Conservation (phyloP, 768 basidiomycete genomes). For the Sarcomyxa edulis region DNA sequence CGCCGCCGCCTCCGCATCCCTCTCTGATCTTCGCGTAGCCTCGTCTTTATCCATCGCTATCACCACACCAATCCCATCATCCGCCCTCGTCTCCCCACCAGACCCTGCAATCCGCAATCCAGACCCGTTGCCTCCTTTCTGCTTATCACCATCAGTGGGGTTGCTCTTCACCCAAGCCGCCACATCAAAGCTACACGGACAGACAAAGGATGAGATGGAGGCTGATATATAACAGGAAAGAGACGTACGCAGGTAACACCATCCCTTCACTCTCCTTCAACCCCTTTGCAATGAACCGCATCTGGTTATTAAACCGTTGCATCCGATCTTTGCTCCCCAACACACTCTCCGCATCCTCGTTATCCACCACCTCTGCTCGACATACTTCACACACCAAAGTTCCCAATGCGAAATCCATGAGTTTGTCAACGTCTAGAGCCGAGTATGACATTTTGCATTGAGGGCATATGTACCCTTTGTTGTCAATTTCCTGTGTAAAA, state of each 20-base stretch:
- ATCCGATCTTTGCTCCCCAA: slow-evolving; percentile 88
- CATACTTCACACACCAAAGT: slow-evolving; percentile 86
- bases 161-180: slow-evolving; percentile 76
- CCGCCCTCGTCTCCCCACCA: slow-evolving; percentile 46
- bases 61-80: slow-evolving; percentile 81
- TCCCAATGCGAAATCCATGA: slow-evolving; percentile 67
- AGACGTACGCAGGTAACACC: slow-evolving; percentile 72
- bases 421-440: slow-evolving; percentile 77
- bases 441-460: slow-evolving; percentile 81
- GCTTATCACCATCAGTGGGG: slow-evolving; percentile 57
- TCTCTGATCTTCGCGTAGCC: slow-evolving; percentile 62
- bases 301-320: slow-evolving; percentile 91
- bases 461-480: slow-evolving; percentile 96
- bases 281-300: slow-evolving; percentile 82
- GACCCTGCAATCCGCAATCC: slow-evolving; percentile 75
- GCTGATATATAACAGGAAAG: not conserved
- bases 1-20: slow-evolving; percentile 76
- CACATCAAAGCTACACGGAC: slow-evolving; percentile 59
- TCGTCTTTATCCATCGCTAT: slow-evolving; percentile 89
- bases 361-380: slow-evolving; percentile 80
- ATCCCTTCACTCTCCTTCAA: slow-evolving; percentile 87
- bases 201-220: slow-evolving; percentile 5
- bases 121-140: slow-evolving; percentile 45
- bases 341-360: slow-evolving; percentile 85
- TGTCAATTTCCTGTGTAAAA: slow-evolving; percentile 78